Base-by-base conservation (phyloP, 768 basidiomycete species). In the Hericium erinaceus region DNA sequence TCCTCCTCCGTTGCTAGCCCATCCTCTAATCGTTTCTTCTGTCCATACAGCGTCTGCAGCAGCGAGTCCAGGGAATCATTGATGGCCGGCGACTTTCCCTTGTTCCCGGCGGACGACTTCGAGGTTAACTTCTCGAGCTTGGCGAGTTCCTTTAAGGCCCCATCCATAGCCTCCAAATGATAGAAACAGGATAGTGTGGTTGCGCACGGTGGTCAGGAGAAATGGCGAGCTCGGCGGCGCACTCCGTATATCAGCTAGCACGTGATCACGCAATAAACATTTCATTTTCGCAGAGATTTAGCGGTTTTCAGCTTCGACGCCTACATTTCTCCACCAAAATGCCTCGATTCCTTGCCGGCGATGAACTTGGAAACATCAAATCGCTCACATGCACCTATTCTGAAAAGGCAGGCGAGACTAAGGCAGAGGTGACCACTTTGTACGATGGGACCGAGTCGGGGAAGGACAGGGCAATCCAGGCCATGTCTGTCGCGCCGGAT, bases 301-400 rank as follows among this genome's bases (percentile, higher is more conserved):
- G 10, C 18, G n/a, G 44, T 15, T 15, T n/a, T 46, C 41, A 15
- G 15, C 44, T n/a, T 46, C 44, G 9, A 20, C n/a, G 20, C 44
- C n/a, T 46, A 15, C 15, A 18, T 8, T 18, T 11, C 44, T 52
- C 11, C 51, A 9, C 16, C 46, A 62, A 58, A 54, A 89, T 88
- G 85, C 72, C 81, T 67, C 80, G 78, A 58, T 90, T 91, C 70
- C 71, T 89, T 53, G 69, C 82, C 48, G 91, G 88, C 61, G 91
- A 92, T 71, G 85, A 89, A 61, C 81, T 88, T 37, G 91, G 90
- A 18, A 81, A 79, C 57, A 78, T 92, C 58, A 91, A 91, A 71
- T 69, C 80, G 8, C 65, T 89, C 57, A 70, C 64, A 10, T 85
- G 79, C 63, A 55, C 67, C 3, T 63, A 71, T 16, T 65, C 68